phyloP scores from a whole-genome alignment of 306 rosid species.

The Inga laurina region DNA sequence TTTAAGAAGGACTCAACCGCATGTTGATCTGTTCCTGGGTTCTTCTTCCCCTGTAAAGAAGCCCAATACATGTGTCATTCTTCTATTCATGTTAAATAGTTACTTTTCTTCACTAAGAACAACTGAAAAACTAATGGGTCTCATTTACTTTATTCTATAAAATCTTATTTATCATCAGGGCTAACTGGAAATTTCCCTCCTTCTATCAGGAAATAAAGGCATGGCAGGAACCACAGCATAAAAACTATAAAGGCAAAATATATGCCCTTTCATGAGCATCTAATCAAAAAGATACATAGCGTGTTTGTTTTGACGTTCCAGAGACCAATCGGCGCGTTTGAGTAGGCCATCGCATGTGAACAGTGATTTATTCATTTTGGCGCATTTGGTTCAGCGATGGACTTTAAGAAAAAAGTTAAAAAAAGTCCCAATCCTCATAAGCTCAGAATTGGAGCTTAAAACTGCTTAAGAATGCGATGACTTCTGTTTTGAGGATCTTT shows the following conservation, averaged over 20 bases:
- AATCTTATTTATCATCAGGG: constrained; percentile 16
- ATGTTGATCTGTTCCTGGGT: constrained; percentile 67
- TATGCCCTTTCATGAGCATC: constrained; percentile 6
- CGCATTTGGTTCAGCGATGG: too few species aligned
- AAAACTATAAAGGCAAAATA: not conserved
- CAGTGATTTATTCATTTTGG: too few species aligned
- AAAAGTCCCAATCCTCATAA: too few species aligned
- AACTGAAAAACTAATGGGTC: not conserved
- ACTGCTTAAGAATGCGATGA: too few species aligned
- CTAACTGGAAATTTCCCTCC: not conserved
- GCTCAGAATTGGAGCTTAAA: too few species aligned
- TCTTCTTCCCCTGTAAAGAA: constrained; percentile 83
- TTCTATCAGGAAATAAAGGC: constrained; percentile 2
- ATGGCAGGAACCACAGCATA: not conserved
- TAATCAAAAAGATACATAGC: constrained; percentile 11
- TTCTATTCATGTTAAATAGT: not conserved
- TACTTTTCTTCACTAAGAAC: not conserved
- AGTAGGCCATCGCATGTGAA: too few species aligned
- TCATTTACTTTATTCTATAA: not conserved
- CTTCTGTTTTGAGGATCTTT: too few species aligned
- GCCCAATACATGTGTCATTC: constrained; percentile 18
- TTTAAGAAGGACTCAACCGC: constrained; percentile 69
- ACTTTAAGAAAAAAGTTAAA: too few species aligned
- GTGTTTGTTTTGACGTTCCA: too few species aligned
- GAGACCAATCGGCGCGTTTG: too few species aligned